These are phyloP conservation scores for Sonneratia alba DNA, from an alignment of 345 rosid species.

Conservation along the genomic window DNA sequence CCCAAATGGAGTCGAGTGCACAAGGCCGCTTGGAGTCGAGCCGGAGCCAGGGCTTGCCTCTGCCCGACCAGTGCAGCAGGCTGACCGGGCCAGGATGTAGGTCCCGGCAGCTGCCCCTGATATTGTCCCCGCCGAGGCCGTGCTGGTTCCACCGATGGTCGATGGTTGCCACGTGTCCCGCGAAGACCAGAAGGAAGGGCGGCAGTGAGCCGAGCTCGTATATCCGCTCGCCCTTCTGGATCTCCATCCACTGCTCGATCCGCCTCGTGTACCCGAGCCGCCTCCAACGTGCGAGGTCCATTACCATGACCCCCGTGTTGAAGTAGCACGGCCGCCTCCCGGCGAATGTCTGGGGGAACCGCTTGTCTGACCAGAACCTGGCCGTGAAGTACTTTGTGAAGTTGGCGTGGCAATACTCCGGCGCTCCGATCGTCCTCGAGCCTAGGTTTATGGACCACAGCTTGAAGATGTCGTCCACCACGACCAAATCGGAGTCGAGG, in stretches of 20 bases:
- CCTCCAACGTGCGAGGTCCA: constrained; percentile 88
- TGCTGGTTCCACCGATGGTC: constrained; percentile 98
- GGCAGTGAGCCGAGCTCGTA: constrained; percentile 93
- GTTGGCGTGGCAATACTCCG: constrained; percentile 92
- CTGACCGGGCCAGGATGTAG: constrained; percentile 90
- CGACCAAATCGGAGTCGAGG: constrained; percentile 81
- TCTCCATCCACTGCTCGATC: constrained; percentile 97
- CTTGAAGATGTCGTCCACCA: constrained; percentile 75
- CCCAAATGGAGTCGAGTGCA: constrained; percentile 82
- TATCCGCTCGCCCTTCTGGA: constrained; percentile 75
- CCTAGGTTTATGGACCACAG: constrained; percentile 63
- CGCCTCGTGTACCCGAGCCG: constrained; percentile 52
- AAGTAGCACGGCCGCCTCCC: constrained; percentile 75
- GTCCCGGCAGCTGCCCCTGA: constrained; percentile 84
- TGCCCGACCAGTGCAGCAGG: constrained; percentile 95
- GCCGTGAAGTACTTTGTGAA: constrained; percentile 80
- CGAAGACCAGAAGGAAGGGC: constrained; percentile 75
- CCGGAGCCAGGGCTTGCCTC: constrained; percentile 96
- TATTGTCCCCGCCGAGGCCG: constrained; percentile 90
- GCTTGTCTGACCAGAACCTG: constrained; percentile 54
- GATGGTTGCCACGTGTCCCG: constrained; percentile 83
- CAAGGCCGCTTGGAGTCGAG: constrained; percentile 71
- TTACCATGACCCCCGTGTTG: constrained; percentile 94
- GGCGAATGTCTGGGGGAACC: constrained; percentile 38
- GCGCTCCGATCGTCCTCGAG: constrained; percentile 78